Conservation (phyloP, 805 yeast species). For the Myxozyma udenii region DNA sequence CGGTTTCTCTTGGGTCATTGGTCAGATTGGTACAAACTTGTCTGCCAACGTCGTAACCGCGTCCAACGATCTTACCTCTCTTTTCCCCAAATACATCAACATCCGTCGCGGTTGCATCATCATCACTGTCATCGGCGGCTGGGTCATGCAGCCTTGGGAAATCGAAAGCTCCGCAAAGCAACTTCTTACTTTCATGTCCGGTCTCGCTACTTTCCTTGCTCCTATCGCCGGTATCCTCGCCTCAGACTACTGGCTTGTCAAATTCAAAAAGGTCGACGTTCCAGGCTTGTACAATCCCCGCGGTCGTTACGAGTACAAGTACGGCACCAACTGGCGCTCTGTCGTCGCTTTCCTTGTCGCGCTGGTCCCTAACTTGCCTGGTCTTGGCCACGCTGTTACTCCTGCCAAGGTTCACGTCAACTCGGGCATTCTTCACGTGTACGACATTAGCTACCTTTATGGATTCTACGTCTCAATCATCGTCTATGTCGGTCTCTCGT, state of each 20-base stretch:
- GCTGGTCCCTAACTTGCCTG: constrained; percentile 32
- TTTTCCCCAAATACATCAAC: constrained; percentile 57
- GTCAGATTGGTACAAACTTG: constrained; percentile 29
- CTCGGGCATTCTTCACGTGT: constrained; percentile 31
- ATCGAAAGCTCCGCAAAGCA: constrained; percentile 25
- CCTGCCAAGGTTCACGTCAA: constrained; percentile 13
- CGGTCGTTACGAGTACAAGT: constrained; percentile 46
- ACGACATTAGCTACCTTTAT: constrained; percentile 32
- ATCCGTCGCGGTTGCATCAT: constrained; percentile 51
- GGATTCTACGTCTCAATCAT: constrained; percentile 28
- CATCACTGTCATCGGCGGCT: constrained; percentile 28
- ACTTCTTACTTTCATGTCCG: constrained; percentile 28
- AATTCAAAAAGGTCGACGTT: constrained; percentile 21
- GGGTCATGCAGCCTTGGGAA: constrained; percentile 33
- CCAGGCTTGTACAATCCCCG: constrained; percentile 30
- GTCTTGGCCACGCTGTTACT: constrained; percentile 30
- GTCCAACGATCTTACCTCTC: constrained; percentile 55
- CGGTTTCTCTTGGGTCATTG: constrained; percentile 28
- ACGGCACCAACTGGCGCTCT: constrained; percentile 48
- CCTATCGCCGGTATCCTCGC: constrained; percentile 28
- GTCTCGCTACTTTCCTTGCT: constrained; percentile 29
- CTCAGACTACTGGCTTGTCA: constrained; percentile 28
- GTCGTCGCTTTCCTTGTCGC: constrained; percentile 38
- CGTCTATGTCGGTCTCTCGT: constrained; percentile 21
- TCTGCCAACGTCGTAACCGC: constrained; percentile 59